These are phyloP conservation scores for Aurifilum marmelostoma DNA, from an alignment of 2,329 filamentous ascomycete genomes.

Conservation along the genomic window DNA sequence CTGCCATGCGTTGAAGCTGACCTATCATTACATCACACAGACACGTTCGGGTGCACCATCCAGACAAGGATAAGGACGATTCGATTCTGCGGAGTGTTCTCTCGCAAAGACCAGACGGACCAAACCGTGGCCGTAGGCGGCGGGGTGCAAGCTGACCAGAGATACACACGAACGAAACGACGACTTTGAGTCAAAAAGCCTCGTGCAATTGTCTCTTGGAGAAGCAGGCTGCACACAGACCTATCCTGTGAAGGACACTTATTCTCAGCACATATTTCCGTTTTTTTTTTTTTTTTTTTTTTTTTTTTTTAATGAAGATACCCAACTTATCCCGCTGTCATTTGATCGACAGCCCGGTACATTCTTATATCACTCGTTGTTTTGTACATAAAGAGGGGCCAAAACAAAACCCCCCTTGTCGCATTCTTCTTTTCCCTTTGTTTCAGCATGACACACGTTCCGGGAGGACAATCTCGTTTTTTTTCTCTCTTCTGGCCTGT, in stretches of 20 bases:
- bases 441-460: conserved; percentile 1
- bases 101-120: conserved; percentile 81
- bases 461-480: background rate
- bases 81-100: conserved; percentile 79
- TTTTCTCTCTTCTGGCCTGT: background rate
- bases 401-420: conserved; percentile 10
- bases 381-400: background rate
- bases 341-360: conserved; percentile 8
- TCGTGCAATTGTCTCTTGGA: background rate
- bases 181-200: background rate
- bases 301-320: too few relatives aligned
- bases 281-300: too few relatives aligned
- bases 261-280: conserved; percentile 24
- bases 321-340: conserved; percentile 15
- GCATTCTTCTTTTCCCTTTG: conserved; percentile 3
- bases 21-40: conserved; percentile 48
- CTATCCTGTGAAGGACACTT: background rate
- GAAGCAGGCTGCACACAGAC: background rate
- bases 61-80: conserved; percentile 89
- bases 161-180: background rate
- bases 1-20: background rate
- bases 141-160: conserved; percentile 48
- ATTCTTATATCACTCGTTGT: conserved; percentile 26
- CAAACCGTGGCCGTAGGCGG: conserved; percentile 76
- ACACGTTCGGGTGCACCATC: conserved; percentile 90